Conservation (phyloP, 768 basidiomycete species). For the Cystobasidium onofrii region DNA sequence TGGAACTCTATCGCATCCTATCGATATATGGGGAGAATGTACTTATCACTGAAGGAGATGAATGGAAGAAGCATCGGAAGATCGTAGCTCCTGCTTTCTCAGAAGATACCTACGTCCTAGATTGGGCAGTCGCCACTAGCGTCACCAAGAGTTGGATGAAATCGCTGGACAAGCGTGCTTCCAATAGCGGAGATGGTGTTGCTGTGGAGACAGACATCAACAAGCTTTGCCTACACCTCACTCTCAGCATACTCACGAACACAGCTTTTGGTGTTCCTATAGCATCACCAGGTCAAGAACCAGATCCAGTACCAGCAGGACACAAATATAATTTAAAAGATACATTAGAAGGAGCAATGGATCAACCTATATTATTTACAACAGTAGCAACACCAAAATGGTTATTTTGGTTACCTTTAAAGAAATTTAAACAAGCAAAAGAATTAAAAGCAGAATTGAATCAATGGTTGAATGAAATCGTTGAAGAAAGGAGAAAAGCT, state of each 20-base stretch:
- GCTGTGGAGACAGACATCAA: constrained; percentile 37
- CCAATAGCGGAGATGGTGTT: not conserved
- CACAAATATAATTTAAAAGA: constrained; percentile 13
- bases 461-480: constrained; percentile 21
- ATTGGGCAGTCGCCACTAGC: constrained; percentile 48
- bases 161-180: constrained; percentile 45
- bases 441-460: constrained; percentile 29
- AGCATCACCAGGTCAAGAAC: constrained; percentile 34
- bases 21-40: constrained; percentile 51
- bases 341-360: not conserved
- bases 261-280: constrained; percentile 44
- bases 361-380: not conserved
- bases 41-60: constrained; percentile 49
- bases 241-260: constrained; percentile 41
- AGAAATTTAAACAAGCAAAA: constrained; percentile 12
- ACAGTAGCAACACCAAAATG: constrained; percentile 10
- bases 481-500: constrained; percentile 24
- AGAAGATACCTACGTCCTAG: constrained; percentile 48
- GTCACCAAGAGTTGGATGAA: constrained; percentile 49
- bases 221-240: constrained; percentile 23
- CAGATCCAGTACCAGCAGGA: constrained; percentile 4
- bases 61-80: constrained; percentile 51
- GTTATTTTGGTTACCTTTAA: constrained; percentile 13
- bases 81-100: constrained; percentile 51
- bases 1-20: constrained; percentile 32